phyloP scores from a whole-genome alignment of 768 basidiomycete genomes.

The Leccinum sublutescens region DNA sequence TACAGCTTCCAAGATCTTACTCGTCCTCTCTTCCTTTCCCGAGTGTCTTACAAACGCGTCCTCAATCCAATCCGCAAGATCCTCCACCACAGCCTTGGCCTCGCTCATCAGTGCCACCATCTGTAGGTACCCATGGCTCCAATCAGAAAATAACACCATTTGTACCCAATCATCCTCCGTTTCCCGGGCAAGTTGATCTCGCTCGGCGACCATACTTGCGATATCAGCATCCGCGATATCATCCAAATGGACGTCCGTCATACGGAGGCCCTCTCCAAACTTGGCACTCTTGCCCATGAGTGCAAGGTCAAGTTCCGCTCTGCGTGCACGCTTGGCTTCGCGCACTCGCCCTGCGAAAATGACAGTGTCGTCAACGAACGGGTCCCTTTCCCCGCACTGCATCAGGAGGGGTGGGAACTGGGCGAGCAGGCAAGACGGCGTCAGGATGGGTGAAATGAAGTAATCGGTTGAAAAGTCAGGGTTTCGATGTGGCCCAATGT shows the following conservation, averaged over 20 bases:
- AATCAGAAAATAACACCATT: conserved; percentile 89
- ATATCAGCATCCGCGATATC: conserved; percentile 31
- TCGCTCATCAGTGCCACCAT: conserved; percentile 88
- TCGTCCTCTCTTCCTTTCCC: conserved; percentile 27
- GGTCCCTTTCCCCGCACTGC: conserved; percentile 94
- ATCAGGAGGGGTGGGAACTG: conserved; percentile 93
- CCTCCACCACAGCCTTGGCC: conserved; percentile 72
- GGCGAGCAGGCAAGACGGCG: conserved; percentile 78
- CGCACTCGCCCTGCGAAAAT: conserved; percentile 95
- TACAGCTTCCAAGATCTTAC: conserved; percentile 18
- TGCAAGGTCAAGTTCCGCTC: conserved; percentile 63
- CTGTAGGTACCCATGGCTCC: conserved; percentile 97
- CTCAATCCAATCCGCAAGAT: conserved; percentile 90
- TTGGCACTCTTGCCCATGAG: conserved; percentile 60
- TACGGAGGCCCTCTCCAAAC: conserved; percentile 61
- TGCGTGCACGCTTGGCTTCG: conserved; percentile 87
- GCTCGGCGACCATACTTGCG: conserved; percentile 52
- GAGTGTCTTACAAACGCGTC: conserved; percentile 56
- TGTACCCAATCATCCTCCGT: conserved; percentile 94
- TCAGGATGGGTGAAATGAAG: conserved; percentile 91
- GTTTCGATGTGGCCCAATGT: conserved; percentile 90
- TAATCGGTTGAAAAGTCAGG: conserved; percentile 96
- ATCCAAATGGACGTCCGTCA: conserved; percentile 45
- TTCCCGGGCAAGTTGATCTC: conserved; percentile 60
- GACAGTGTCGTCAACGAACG: conserved; percentile 96